A percentile compares a stretch with the other conserved stretches of the same genome.
Conservation (phyloP, 208 protist species). For the Porcisia hertigi region DNA sequence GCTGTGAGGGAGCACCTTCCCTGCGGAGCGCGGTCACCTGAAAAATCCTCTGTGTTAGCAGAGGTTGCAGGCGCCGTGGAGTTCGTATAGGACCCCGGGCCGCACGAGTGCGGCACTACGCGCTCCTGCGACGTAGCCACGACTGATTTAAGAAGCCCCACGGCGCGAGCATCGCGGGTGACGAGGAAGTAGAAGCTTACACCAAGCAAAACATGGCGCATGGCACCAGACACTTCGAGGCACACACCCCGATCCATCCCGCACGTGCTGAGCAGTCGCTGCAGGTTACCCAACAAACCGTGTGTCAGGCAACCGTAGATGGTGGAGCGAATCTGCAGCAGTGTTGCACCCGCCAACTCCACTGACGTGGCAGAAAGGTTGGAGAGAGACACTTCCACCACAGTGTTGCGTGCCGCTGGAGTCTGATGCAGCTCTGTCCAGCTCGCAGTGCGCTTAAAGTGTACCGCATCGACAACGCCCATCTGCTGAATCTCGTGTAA, state of each 20-base stretch:
- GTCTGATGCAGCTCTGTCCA: constrained; percentile 77
- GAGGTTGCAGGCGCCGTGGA: background rate
- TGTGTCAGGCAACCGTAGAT: constrained; percentile 33
- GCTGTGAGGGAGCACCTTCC: background rate
- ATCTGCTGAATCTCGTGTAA: constrained; percentile 59
- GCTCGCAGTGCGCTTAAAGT: constrained; percentile 55
- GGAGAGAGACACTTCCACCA: constrained; percentile 19
- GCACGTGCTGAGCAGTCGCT: constrained; percentile 13
- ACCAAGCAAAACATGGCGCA: constrained; percentile 41
- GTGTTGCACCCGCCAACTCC: constrained; percentile 16
- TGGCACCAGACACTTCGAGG: constrained; percentile 26
- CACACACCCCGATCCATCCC: constrained; percentile 25
- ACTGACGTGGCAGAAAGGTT: constrained; percentile 28
- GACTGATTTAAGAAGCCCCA: constrained; percentile 29
- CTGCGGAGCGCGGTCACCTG: background rate
- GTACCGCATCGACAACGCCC: constrained; percentile 57
- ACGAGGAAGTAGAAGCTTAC: constrained; percentile 42
- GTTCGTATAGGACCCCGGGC: background rate
- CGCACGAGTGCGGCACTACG: background rate
- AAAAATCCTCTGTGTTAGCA: background rate
- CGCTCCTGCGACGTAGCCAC: constrained; percentile 21
- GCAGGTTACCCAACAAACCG: constrained; percentile 25
- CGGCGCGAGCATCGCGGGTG: constrained; percentile 33
- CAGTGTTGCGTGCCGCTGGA: constrained; percentile 29
- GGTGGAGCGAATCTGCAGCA: constrained; percentile 26